Base-by-base conservation (phyloP, 2,329 filamentous ascomycete genomes). In the Aspergillus ruber region DNA sequence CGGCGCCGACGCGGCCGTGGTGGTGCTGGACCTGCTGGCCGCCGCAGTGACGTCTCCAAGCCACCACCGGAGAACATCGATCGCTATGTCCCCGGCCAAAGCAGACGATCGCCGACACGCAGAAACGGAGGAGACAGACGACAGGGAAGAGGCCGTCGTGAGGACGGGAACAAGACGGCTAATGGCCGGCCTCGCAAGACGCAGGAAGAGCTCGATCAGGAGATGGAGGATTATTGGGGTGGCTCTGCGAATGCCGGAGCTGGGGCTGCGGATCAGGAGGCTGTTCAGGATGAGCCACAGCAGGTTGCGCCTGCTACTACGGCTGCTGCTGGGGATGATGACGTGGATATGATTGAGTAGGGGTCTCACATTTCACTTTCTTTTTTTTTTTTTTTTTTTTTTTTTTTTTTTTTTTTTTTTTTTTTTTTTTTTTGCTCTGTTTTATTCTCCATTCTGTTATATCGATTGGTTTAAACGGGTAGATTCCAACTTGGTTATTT, bases 191-290 rank as follows among this genome's bases (percentile, higher is more conserved):
- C 83, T 2, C 85, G 82, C 70, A 95, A 95, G 79, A 95, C 90
- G 0, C 86, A 90, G 56, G 88, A 95, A 59, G 88, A 96, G 65
- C 76, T 96, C 36, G 90, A 96, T 66, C 88, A 88, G n/a, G 90
- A 96, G 71, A 96, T 96, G 90, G 89, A 85, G 25, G 88, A 95
- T 63, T 96, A 96, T 68, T 96, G 89, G 75, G 83, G 79, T 25
- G 73, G 72, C 21, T 39, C 36, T 10, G 66, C 68, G 33, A 67
- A 59, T 42, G 63, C 59, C 48, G 67, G 58, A 42, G 62, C 70
- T 42, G 68, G 62, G 44, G 67, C 61, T n/a, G 71, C 67, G 32
- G 71, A 64, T 20, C 67, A 62, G 38, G 61, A 59, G 12, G 47
- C 51, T 23, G 53, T 45, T n/a, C 38, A 54, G 21, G 51, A 46